Evolutionary conservation across 371 early-diverging fungal species (phyloP), one percentile per base, ranked within the genome.

Genomic region (Syncephalastrum racemosum): DNA sequence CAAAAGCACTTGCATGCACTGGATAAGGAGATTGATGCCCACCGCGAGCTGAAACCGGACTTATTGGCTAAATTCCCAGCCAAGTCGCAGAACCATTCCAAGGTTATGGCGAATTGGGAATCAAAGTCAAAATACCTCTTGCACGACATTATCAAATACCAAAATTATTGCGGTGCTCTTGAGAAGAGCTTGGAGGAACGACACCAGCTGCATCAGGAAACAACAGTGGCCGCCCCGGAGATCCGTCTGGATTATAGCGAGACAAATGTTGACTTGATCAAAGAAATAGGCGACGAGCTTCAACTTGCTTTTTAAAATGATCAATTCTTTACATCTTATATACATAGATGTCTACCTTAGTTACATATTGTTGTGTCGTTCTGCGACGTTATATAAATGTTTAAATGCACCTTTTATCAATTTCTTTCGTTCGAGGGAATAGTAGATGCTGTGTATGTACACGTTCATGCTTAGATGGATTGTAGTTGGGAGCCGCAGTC

Each of bases 81-180:
- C 27, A 78, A 79, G 52, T 77, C 84, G 15, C 74, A 73, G 53
- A 74, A 77, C 20, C 61, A 83, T 58, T 62, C 82, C 4, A 88
- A 83, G 59, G 94, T 88, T 1, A 77, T 89, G 56, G 61, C 81
- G 5, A 95, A 95, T 63, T 95, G 95, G 95, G 90, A 89, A 63
- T 74, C 84, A 23, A 92, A 90, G 66, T 84, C 90, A 15, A 84
- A 89, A 56, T 89, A 90, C 63, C 68, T 95, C 57, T 70, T 92
- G 55, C 84, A 88, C 65, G 94, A 95, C 71, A 85, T 90, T 61
- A 88, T 92, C 64, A 92, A 92, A 59, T 93, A 93, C 59, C 84
- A 89, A 67, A 89, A 88, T 57, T 94, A 94, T 55, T 83, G 84
- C 18, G 86, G 90, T 56, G 78, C 74, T 7, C 65, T 91, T 47